Evolutionary conservation across 2,329 filamentous ascomycete genomes (phyloP).

Genomic region (Ophiosphaerella herpotricha): DNA sequence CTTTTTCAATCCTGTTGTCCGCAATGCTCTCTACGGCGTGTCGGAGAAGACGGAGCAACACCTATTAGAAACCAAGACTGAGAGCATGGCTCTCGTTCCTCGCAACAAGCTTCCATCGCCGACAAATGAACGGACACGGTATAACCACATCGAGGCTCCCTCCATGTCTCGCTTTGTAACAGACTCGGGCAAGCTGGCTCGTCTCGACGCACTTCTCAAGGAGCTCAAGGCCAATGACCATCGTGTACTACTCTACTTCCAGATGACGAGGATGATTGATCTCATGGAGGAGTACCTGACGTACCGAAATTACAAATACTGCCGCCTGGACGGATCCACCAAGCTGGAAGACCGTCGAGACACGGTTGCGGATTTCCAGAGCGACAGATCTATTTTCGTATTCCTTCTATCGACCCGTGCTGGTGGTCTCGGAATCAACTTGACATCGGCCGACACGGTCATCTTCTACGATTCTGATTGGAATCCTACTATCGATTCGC

Average conservation of each 20-base stretch:
- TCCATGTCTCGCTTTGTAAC: constrained; percentile 98
- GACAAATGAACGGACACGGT: constrained; percentile 78
- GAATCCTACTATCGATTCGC: constrained; percentile 98
- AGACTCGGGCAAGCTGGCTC: constrained; percentile 93
- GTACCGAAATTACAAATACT: constrained; percentile 99
- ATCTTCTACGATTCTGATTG: constrained; percentile 99
- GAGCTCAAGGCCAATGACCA: constrained; percentile 91
- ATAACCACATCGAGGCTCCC: constrained; percentile 88
- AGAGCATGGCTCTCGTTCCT: constrained; percentile 66
- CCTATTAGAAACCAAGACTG: constrained; percentile 73
- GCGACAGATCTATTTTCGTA: constrained; percentile 90
- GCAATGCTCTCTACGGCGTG: constrained; percentile 74
- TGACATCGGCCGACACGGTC: constrained; percentile 95
- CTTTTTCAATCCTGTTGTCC: constrained; percentile 78
- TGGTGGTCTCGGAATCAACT: constrained; percentile 96
- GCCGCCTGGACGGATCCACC: constrained; percentile 92
- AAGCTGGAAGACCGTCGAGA: constrained; percentile 97
- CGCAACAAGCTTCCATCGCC: constrained; percentile 74
- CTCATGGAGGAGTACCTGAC: constrained; percentile 99
- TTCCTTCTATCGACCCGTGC: constrained; percentile 95
- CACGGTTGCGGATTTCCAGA: constrained; percentile 96
- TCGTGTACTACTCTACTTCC: constrained; percentile 96
- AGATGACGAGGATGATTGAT: constrained; percentile 99
- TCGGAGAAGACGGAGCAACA: constrained; percentile 69
- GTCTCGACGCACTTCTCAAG: constrained; percentile 83